Percentiles rank a stretch among this genome's conserved stretches.
phyloP scores from a whole-genome alignment of 768 basidiomycete genomes.

The Leucogyrophana mollusca region DNA sequence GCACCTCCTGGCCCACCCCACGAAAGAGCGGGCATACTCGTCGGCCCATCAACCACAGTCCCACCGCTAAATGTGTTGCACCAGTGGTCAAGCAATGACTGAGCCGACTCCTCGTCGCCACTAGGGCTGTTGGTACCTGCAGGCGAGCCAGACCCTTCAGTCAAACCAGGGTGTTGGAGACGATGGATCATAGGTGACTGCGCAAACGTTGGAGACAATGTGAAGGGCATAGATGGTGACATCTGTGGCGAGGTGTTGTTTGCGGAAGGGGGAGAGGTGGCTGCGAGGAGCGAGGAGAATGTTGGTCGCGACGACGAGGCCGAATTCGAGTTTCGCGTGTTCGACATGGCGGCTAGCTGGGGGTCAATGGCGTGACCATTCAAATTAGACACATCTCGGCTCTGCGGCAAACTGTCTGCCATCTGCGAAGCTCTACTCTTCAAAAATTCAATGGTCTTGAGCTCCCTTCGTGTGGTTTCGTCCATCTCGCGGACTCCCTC shows the following conservation, averaged over 20 bases:
- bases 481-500: conserved; percentile 61
- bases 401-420: conserved; percentile 31
- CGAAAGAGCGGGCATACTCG: conserved; percentile 45
- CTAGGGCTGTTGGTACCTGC: conserved; percentile 67
- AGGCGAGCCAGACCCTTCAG: conserved; percentile 54
- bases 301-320: conserved; percentile 15
- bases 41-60: conserved; percentile 45
- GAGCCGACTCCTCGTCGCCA: conserved; percentile 73
- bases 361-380: conserved; percentile 40
- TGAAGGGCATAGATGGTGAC: conserved; percentile 16
- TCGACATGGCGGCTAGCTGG: conserved; percentile 29
- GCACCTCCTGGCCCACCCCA: conserved; percentile 60
- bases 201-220: conserved; percentile 21
- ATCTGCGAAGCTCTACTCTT: conserved; percentile 64
- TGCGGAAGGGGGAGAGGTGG: conserved; percentile 10
- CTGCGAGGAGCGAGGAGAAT: conserved; percentile 23
- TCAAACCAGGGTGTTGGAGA: conserved; percentile 45
- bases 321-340: conserved; percentile 3
- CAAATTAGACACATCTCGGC: conserved; percentile 7
- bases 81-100: conserved; percentile 82
- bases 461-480: conserved; percentile 77
- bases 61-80: conserved; percentile 76
- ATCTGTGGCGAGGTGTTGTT: conserved; percentile 17
- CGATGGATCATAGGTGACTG: conserved; percentile 59
- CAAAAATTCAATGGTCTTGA: conserved; percentile 83